phyloP scores from a whole-genome alignment of 1,284 basidiomycete genomes.

The Coniophora puteana region DNA sequence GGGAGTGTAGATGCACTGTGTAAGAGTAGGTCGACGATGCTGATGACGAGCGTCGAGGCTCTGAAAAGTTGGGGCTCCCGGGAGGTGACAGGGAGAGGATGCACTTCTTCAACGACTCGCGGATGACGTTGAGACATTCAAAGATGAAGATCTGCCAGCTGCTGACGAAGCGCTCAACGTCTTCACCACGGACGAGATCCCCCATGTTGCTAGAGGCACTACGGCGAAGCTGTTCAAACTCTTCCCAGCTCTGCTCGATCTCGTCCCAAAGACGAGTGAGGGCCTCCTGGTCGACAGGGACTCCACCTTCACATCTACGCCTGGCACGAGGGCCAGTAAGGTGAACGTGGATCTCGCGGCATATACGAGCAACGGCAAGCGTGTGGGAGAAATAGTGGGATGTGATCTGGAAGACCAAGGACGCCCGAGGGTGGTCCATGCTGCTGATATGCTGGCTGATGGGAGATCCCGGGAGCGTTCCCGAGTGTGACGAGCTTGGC shows the following conservation, averaged over 20 bases:
- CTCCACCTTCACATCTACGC: conserved; percentile 45
- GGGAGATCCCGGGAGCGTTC: conserved; percentile 20
- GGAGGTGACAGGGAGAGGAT: conserved; percentile 1
- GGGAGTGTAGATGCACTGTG: conserved; percentile 37
- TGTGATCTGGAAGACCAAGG: conserved; percentile 21
- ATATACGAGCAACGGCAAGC: conserved; percentile 66
- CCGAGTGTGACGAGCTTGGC: conserved; percentile 20
- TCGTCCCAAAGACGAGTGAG: conserved; percentile 76
- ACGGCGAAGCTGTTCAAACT: conserved; percentile 63
- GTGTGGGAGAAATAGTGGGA: conserved; percentile 52
- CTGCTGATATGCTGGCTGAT: too few species aligned
- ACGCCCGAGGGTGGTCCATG: conserved; percentile 30
- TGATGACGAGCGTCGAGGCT: too few species aligned
- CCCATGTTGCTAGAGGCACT: conserved; percentile 29
- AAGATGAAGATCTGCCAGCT: conserved; percentile 48
- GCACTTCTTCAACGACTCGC: conserved; percentile 22
- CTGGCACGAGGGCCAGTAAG: conserved; percentile 74
- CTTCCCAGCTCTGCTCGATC: conserved; percentile 78
- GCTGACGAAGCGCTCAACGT: conserved; percentile 56
- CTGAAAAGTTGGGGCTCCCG: background rate
- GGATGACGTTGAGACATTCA: conserved; percentile 47
- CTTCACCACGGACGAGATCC: conserved; percentile 47
- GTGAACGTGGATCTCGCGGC: conserved; percentile 69
- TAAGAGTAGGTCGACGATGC: conserved; percentile 25
- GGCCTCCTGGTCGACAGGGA: conserved; percentile 52